A percentile compares a stretch with the other conserved stretches of the same genome.
Conservation (phyloP, 164 flowering plant genomes). For the Piper longum region DNA sequence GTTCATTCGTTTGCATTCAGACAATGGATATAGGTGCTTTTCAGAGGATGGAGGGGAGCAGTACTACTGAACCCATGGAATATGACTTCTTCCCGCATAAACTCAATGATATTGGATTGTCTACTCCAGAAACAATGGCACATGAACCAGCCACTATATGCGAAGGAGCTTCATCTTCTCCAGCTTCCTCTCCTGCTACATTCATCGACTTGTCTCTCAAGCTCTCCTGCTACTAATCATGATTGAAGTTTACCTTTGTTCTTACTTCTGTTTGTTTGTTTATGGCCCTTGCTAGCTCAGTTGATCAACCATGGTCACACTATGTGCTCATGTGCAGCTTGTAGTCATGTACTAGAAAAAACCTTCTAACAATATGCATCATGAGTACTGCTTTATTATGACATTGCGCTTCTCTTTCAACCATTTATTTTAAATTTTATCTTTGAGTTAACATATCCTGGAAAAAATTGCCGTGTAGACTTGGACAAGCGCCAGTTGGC, state of each 20-base stretch:
- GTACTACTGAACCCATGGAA: constrained; percentile 11
- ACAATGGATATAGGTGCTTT: constrained; percentile 5
- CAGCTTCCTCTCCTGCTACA: constrained; percentile 1
- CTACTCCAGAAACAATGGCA: not conserved
- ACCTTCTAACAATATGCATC: no score
- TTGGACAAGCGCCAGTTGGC: not conserved
- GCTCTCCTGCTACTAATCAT: constrained; percentile 13
- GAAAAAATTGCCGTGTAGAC: no score
- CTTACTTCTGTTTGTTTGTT: not conserved
- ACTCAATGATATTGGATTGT: constrained; percentile 1
- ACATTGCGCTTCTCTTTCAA: no score
- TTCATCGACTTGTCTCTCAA: constrained; percentile 19
- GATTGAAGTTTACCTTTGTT: not conserved
- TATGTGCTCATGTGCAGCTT: no score
- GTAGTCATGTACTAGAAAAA: no score
- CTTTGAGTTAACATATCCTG: not conserved
- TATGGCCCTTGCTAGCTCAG: not conserved
- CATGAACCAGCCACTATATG: not conserved
- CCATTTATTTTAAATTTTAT: no score
- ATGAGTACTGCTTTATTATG: no score
- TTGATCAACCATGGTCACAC: no score
- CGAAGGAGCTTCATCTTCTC: constrained; percentile 10
- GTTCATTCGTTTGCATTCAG: constrained; percentile 1
- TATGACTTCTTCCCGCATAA: constrained; percentile 16
- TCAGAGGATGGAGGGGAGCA: constrained; percentile 6